Base-by-base conservation (phyloP, 257 asterid genomes). In the Fraxinus excelsior region DNA sequence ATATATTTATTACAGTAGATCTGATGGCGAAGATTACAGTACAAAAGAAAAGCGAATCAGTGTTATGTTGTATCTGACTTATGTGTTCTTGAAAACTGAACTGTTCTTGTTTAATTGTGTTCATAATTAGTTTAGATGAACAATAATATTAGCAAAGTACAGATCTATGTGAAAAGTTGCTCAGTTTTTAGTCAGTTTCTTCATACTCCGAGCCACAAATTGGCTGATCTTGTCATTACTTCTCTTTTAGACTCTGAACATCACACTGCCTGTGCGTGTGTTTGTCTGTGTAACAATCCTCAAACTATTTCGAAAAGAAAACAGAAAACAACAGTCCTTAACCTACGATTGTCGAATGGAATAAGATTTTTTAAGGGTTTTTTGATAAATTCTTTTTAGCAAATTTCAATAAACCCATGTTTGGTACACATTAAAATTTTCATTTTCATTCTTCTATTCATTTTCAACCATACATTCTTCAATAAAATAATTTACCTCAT, bases 41-140 rank as follows among this genome's bases (percentile, higher is more conserved):
- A 84, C 88, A 80, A 86, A 83, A 79, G 23, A 83, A 90, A 90
- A 93, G 92, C 94, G 98, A 85, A 91, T 90, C 93, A 87, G 83
- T 91, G 93, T 88, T 88, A 88, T 79, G 81, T 83, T 93, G 82
- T 84, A 78, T 82, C 87, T 87, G 90, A 85, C 96, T 85, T 89
- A 71, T 85, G 28, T 70, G 79, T 77, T 72, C 77, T 87, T 75
- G 76, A 71, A 76, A 74, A 79, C 77, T 38, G 73, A 68, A 78
- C 75, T 74, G 77, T 75, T 67, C 82, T 86, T 88, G 82, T 78
- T 78, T 60, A 74, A 53, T 72, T 46, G 73, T 40, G 76, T 75
- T 85, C 34, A 80, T 82, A 66, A 51, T 74, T 65, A 60, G 67
- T 40, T 56, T 70, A 38, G 76, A 65, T 78, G 71, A 71, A 74